phyloP scores from a whole-genome alignment of 768 basidiomycete species.

The Leccinum incarnatum region DNA sequence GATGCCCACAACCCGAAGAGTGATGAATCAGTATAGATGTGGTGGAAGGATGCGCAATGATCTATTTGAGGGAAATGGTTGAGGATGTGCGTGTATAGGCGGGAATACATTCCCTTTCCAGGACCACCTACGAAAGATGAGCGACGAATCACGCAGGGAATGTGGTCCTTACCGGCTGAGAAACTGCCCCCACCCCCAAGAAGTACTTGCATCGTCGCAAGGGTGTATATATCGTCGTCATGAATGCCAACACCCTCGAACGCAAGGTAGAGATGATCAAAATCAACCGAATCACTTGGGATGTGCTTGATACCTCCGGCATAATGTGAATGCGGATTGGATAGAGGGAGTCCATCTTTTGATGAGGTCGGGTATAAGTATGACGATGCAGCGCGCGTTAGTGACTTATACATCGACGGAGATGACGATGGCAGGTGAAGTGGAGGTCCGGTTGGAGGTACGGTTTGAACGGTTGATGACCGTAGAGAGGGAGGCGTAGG shows the following conservation, averaged over 20 bases:
- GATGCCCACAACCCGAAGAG: conserved; percentile 90
- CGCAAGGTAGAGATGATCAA: conserved; percentile 90
- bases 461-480: conserved; percentile 31
- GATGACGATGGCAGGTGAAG: conserved; percentile 58
- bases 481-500: conserved; percentile 25
- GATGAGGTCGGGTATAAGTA: conserved; percentile 52
- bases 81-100: conserved; percentile 92
- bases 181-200: conserved; percentile 96
- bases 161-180: conserved; percentile 65
- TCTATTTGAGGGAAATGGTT: conserved; percentile 94
- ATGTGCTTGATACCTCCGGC: conserved; percentile 83
- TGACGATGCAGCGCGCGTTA: conserved; percentile 74
- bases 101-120: conserved; percentile 99
- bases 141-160: background rate
- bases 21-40: conserved; percentile 93
- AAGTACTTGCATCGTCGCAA: conserved; percentile 92
- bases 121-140: conserved; percentile 65
- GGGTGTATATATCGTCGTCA: conserved; percentile 87
- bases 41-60: conserved; percentile 95
- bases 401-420: conserved; percentile 57
- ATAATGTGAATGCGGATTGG: conserved; percentile 53
- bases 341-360: conserved; percentile 6
- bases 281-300: conserved; percentile 58
- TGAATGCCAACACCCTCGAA: conserved; percentile 91
- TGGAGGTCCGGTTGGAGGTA: conserved; percentile 49